Evolutionary conservation across 192 early-diverging fungal genomes (phyloP).

Genomic region (Dispira simplex): DNA sequence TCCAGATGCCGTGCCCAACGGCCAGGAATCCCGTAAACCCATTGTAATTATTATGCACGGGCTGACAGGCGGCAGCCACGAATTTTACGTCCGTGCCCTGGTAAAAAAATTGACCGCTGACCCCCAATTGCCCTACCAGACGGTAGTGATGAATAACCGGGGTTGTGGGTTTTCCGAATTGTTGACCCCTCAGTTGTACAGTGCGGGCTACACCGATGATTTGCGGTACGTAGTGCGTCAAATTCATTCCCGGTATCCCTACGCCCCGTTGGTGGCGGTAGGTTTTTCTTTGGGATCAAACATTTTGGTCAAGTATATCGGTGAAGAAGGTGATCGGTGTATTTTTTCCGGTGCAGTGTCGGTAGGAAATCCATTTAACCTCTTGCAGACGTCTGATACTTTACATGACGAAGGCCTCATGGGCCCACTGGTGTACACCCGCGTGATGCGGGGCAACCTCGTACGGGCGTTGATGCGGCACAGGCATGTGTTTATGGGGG

Average conservation of each 20-base stretch:
- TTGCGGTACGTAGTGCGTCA: conserved; percentile 36
- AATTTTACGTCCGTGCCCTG: conserved; percentile 70
- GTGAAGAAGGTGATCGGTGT: conserved; percentile 62
- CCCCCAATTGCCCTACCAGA: conserved; percentile 37
- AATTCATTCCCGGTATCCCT: conserved; percentile 35
- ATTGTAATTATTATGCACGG: conserved; percentile 78
- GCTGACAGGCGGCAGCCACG: conserved; percentile 82
- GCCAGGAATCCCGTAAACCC: conserved; percentile 36
- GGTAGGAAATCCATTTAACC: conserved; percentile 79
- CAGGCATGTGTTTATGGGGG: conserved; percentile 17
- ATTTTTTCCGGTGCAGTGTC: conserved; percentile 60
- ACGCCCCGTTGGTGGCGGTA: conserved; percentile 54
- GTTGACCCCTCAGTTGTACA: conserved; percentile 65
- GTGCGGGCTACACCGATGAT: conserved; percentile 72
- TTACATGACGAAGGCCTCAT: conserved; percentile 29
- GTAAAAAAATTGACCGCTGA: conserved; percentile 37
- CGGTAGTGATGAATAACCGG: conserved; percentile 78
- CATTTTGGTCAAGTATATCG: conserved; percentile 77
- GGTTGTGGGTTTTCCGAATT: conserved; percentile 76
- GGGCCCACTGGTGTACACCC: conserved; percentile 39
- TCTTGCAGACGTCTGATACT: conserved; percentile 30
- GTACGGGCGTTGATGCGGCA: conserved; percentile 30
- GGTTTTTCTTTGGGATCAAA: conserved; percentile 92
- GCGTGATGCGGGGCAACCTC: conserved; percentile 36
- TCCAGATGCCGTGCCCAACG: conserved; percentile 24